Evolutionary conservation across 495 filamentous ascomycete species (phyloP), one percentile per base, ranked within the genome.

Genomic region (Jackrogersella minutella): DNA sequence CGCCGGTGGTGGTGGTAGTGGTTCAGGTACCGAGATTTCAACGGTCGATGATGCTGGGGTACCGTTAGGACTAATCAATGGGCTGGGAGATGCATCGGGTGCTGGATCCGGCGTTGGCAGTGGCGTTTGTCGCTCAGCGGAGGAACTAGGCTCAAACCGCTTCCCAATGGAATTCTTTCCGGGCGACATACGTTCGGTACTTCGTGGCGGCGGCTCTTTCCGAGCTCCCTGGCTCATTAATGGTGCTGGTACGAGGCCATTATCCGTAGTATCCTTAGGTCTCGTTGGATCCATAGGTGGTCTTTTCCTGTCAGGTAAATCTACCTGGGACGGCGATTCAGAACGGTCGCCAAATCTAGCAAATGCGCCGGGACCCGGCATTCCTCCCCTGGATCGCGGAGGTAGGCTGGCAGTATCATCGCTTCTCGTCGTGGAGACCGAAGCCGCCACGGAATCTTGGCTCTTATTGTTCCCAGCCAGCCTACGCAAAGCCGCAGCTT

Each of bases 251-350:
- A 85, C 78, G 54, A 85, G 71, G 57, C 80, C 80, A 34, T 69
- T 72, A 49, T 84, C 80, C 6, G 58, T 70, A 28, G 70, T 66
- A 31, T 71, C 71, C 17, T 77, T 72, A 1, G 80, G 78, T 7
- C 80, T 72, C 11, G 80, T 49, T 14, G 82, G 79, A 57, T 83
- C 82, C 78, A 85, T 83, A 5, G 84, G 82, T 11, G 84, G 84
- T 43, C 83, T 73, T 59, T 79, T 81, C 44, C 83, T 72, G 51
- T 85, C 81, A 0, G 83, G 83, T 7, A 84, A 80, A 30, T 82
- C 77, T 49, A 83, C 66, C 43, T 74, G 72, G 1, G 77, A 76
- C 16, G 76, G 60, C 5, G 79, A 69, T 44, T 77, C 71, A 65
- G 71, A 58, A 58, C 74, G n/a, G 56, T 78, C 61, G 22, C 76